These are phyloP conservation scores for Rusavskia elegans DNA, from an alignment of 495 filamentous ascomycete genomes.

Conservation along the genomic window DNA sequence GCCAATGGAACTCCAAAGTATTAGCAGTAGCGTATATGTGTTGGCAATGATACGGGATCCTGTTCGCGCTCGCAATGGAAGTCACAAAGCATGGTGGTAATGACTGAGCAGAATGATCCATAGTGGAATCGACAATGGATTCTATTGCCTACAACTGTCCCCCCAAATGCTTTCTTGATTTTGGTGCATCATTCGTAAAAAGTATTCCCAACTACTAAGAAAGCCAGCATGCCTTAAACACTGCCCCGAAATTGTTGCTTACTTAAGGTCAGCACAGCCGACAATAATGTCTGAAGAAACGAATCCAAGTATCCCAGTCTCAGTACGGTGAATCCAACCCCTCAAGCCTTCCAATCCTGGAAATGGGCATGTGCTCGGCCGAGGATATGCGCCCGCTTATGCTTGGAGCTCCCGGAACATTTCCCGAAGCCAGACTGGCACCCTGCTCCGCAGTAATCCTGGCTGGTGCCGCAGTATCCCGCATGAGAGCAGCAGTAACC, in stretches of 20 bases:
- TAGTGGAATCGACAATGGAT: background rate
- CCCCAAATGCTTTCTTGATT: background rate
- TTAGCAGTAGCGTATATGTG: too few species aligned
- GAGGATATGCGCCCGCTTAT: background rate
- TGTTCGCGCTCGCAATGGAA: too few species aligned
- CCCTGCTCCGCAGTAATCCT: conserved; percentile 23
- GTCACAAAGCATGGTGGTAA: too few species aligned
- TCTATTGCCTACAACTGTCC: background rate
- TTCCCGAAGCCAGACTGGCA: conserved; percentile 24
- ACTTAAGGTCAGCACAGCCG: background rate
- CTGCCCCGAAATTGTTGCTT: background rate
- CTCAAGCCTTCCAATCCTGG: background rate
- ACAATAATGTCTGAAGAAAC: background rate
- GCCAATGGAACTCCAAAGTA: too few species aligned
- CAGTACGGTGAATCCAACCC: background rate
- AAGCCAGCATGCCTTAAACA: background rate
- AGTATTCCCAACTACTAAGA: background rate
- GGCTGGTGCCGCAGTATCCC: conserved; percentile 23
- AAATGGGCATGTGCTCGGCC: background rate
- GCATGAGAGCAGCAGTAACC: conserved; percentile 13
- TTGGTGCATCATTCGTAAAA: background rate
- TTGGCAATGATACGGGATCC: too few species aligned
- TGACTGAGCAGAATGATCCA: too few species aligned
- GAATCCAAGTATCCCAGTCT: background rate
- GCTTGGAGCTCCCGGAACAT: conserved; percentile 10